Conservation (phyloP, 2,329 filamentous ascomycete genomes). For the Xylariaceae sp. region DNA sequence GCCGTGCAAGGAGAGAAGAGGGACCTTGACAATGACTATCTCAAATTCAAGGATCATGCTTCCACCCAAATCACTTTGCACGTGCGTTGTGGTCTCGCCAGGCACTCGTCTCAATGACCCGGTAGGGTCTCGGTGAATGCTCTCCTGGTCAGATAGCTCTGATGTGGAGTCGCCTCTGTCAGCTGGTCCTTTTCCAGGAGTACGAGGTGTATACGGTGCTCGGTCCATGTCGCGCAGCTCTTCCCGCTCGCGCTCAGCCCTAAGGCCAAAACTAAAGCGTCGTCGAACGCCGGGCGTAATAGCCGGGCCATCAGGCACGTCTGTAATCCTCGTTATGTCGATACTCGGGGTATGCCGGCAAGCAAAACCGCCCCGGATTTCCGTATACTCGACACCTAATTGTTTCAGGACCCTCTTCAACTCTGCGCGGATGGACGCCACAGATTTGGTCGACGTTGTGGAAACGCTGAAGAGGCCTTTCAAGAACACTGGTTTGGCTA, state of each 20-base stretch:
- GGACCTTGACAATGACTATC: conserved; percentile 96
- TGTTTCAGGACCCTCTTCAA: conserved; percentile 86
- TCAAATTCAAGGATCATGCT: conserved; percentile 87
- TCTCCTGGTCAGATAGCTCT: conserved; percentile 73
- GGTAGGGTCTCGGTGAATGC: conserved; percentile 53
- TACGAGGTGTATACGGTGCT: conserved; percentile 46
- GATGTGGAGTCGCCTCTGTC: conserved; percentile 80
- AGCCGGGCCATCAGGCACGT: conserved; percentile 57
- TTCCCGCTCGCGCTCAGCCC: conserved; percentile 63
- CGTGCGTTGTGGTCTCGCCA: conserved; percentile 87
- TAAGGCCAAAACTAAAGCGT: conserved; percentile 79
- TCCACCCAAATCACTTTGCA: conserved; percentile 82
- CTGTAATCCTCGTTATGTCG: conserved; percentile 69
- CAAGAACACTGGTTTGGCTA: conserved; percentile 89
- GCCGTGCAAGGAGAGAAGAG: conserved; percentile 84
- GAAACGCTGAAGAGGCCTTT: conserved; percentile 97
- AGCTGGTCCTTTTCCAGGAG: conserved; percentile 44
- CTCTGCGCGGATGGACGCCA: conserved; percentile 79
- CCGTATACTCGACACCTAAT: conserved; percentile 82
- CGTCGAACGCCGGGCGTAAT: conserved; percentile 60
- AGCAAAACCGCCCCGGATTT: conserved; percentile 90
- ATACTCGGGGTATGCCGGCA: conserved; percentile 89
- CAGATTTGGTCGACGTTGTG: conserved; percentile 88
- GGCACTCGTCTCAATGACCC: conserved; percentile 56
- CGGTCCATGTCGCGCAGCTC: conserved; percentile 61